Evolutionary conservation across 805 yeast genomes (phyloP), one percentile per base, ranked within the genome.

Genomic region (Metschnikowia reukaufii): DNA sequence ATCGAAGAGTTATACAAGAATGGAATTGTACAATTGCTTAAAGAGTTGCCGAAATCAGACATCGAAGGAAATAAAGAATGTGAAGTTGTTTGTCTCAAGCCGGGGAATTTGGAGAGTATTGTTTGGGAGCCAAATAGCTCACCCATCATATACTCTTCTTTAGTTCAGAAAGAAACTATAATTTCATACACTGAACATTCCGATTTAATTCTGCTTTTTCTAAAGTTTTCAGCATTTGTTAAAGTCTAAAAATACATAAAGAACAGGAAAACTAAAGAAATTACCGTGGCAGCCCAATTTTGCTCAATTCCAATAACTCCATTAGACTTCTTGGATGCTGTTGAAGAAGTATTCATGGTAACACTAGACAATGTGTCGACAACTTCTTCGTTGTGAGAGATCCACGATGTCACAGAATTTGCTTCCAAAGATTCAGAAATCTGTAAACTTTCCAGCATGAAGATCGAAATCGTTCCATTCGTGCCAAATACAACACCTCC

Each of bases 401-500:
- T 64, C 80, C 86, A 76, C 1, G 57, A 39, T 42, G 65, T 58
- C 9, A 85, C 57, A 44, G 72, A 73, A n/a, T 70, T 51, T 17
- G 73, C 79, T 12, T 63, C 45, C 23, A 85, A 58, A n/a, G 74
- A 58, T 1, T 59, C 55, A 55, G 74, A 81, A 51, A 84, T 73
- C 1, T 71, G 42, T 27, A 87, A 77, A 25, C 65, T 61, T 59
- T 82, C 76, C 30, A 84, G 76, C 50, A 84, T 51, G 65, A 83
- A 86, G 4, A 82, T 82, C n/a, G 79, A 65, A 15, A 80, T 83
- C 36, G 70, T 72, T 36, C 89, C 89, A 52, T 74, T 72, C 44
- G 78, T 65, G 49, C 79, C 87, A 56, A 86, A 84, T 6, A 80
- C 76, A 39, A 83, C 89, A 63, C 91, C 92, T 48, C 92, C 92